These are phyloP conservation scores for Neonectria punicea DNA, from an alignment of 2,329 filamentous ascomycete species.

Conservation along the genomic window DNA sequence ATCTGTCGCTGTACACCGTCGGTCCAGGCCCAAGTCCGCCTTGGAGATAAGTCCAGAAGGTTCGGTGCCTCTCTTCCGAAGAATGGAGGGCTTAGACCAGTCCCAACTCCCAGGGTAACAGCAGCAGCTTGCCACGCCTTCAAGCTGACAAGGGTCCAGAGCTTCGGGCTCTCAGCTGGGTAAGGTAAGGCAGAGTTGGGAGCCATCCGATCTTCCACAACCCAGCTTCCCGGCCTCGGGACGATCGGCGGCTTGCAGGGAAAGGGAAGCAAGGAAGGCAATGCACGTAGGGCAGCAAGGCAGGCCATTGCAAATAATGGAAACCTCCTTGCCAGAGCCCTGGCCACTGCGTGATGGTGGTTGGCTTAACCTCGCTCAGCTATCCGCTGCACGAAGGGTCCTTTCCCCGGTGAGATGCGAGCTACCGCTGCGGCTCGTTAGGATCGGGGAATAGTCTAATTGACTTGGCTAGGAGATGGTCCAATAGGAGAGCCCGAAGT, in stretches of 20 bases:
- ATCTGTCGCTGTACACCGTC: neutral
- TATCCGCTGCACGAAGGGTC: conserved; percentile 40
- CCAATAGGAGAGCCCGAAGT: conserved; percentile 31
- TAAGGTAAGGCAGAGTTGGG: neutral
- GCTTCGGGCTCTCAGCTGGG: neutral
- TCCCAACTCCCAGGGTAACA: neutral
- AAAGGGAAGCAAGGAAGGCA: neutral
- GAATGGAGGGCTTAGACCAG: neutral
- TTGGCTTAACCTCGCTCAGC: neutral
- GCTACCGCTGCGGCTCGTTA: conserved; percentile 42
- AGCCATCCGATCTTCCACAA: neutral
- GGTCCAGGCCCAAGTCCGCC: neutral
- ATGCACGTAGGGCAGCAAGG: neutral
- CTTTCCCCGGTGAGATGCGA: conserved; percentile 36
- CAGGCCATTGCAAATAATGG: neutral
- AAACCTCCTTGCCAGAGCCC: neutral
- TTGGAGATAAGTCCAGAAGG: neutral
- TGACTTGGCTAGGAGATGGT: conserved; percentile 5
- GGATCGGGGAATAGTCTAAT: conserved; percentile 38
- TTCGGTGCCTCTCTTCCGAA: neutral
- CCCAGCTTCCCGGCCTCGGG: neutral
- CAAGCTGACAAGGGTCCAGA: neutral
- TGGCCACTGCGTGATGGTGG: neutral
- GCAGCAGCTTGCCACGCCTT: neutral
- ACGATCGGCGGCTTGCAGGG: neutral